Percentiles rank a stretch among this genome's conserved stretches.
phyloP scores from a whole-genome alignment of 352 stramenopile genomes.

The Globisporangium spinosum region DNA sequence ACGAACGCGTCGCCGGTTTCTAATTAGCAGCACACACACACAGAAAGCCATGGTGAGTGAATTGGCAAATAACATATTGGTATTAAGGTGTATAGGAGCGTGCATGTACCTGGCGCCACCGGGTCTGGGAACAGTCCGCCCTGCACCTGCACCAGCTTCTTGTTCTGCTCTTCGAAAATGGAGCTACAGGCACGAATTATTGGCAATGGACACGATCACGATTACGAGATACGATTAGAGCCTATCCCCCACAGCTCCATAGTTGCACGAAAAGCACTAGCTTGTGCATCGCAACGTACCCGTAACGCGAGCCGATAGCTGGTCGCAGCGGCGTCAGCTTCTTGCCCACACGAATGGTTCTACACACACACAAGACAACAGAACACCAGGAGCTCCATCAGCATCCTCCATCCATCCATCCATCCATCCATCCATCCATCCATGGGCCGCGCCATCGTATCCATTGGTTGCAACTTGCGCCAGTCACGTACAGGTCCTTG shows the following conservation, averaged over 20 bases:
- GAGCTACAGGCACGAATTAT: slow-evolving; percentile 24
- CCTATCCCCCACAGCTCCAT: background rate
- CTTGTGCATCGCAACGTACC: slow-evolving; percentile 27
- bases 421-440: background rate
- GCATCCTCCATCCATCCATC: slow-evolving; percentile 1
- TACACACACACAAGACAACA: slow-evolving; percentile 8
- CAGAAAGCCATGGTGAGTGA: background rate
- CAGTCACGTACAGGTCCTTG: slow-evolving; percentile 51
- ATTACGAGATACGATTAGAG: background rate
- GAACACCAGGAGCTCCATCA: background rate
- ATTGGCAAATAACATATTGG: too few relatives aligned
- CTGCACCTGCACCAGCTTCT: slow-evolving; percentile 63
- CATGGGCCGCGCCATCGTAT: background rate
- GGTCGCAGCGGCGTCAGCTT: slow-evolving; percentile 65
- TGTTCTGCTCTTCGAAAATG: slow-evolving; percentile 86
- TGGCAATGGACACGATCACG: too few relatives aligned
- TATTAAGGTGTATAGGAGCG: background rate
- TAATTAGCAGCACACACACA: slow-evolving; percentile 14
- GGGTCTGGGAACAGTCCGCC: slow-evolving; percentile 80
- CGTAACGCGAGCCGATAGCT: slow-evolving; percentile 71
- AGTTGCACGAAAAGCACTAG: background rate
- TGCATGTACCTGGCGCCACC: slow-evolving; percentile 54
- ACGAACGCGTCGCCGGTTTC: slow-evolving; percentile 81
- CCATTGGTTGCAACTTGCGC: background rate
- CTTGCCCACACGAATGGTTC: slow-evolving; percentile 78